phyloP scores from a whole-genome alignment of 306 rosid species.

The Arachis stenosperma region DNA sequence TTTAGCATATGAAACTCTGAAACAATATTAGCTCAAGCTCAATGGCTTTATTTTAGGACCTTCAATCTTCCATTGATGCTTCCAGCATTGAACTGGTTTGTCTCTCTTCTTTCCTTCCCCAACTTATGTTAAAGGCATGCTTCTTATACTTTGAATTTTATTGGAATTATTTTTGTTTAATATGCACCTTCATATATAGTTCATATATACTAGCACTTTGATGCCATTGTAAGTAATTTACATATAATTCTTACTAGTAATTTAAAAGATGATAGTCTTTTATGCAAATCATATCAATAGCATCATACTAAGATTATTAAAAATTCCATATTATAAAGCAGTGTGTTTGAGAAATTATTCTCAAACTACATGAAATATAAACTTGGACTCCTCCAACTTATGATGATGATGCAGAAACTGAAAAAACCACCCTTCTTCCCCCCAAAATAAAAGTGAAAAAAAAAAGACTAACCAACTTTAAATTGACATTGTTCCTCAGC shows the following conservation, averaged over 20 bases:
- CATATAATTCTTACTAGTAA: no score
- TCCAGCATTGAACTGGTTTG: conserved; percentile 22
- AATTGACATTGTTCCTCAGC: conserved; percentile 28
- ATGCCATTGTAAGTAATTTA: no score
- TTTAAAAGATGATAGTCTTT: no score
- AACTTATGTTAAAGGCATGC: neutral
- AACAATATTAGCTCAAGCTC: neutral
- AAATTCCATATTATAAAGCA: conserved; percentile 21
- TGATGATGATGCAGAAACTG: conserved; percentile 8
- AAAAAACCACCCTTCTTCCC: neutral
- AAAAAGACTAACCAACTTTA: conserved; percentile 10
- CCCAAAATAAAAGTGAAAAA: neutral
- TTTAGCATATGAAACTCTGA: neutral
- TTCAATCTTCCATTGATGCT: neutral
- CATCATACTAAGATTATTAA: conserved; percentile 21
- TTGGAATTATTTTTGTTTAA: neutral
- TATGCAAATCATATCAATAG: conserved; percentile 12
- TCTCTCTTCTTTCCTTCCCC: conserved; percentile 4
- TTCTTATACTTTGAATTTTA: no score
- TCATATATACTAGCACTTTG: no score
- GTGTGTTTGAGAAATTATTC: conserved; percentile 35
- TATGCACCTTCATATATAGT: no score
- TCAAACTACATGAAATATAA: conserved; percentile 29
- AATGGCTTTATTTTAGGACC: neutral
- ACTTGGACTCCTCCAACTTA: conserved; percentile 23